These are phyloP conservation scores for Trichomonascus vanleenenianus DNA, from an alignment of 805 yeast species.

Conservation along the genomic window DNA sequence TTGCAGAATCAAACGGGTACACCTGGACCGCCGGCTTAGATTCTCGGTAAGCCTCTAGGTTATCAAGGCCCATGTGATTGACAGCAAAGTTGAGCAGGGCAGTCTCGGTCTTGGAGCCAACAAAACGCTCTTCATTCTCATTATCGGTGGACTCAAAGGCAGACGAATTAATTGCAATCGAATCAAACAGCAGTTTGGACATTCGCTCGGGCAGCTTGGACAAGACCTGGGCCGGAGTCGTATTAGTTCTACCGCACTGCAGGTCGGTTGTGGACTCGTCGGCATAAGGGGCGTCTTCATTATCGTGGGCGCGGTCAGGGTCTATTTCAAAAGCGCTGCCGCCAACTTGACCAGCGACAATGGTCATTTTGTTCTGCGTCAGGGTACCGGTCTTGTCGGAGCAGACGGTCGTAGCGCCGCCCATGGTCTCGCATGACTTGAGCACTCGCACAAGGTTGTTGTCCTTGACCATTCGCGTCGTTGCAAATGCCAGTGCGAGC, in stretches of 20 bases:
- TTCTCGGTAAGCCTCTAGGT: slow-evolving; percentile 43
- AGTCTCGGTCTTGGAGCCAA: slow-evolving; percentile 93
- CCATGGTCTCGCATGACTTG: slow-evolving; percentile 96
- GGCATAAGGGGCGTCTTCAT: slow-evolving; percentile 1
- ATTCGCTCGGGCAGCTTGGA: slow-evolving; percentile 10
- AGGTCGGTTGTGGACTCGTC: not conserved
- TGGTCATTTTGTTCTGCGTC: slow-evolving; percentile 89
- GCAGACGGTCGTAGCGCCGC: slow-evolving; percentile 94
- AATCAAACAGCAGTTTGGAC: slow-evolving; percentile 35
- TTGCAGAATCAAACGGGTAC: slow-evolving; percentile 84
- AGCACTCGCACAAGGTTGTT: slow-evolving; percentile 92
- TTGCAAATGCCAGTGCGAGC: slow-evolving; percentile 92
- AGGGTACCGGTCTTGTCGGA: slow-evolving; percentile 97
- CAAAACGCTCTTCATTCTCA: slow-evolving; percentile 47
- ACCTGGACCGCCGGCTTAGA: slow-evolving; percentile 49
- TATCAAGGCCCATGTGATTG: slow-evolving; percentile 38
- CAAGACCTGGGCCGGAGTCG: slow-evolving; percentile 2
- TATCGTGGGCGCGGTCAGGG: slow-evolving; percentile 14
- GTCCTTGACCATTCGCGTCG: slow-evolving; percentile 95
- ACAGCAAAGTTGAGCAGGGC: slow-evolving; percentile 71
- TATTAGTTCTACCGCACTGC: not conserved
- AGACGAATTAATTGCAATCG: slow-evolving; percentile 74
- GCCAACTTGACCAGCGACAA: slow-evolving; percentile 71
- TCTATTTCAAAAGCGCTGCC: slow-evolving; percentile 14
- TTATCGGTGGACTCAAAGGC: slow-evolving; percentile 67